phyloP scores from a whole-genome alignment of 148 eudicot species.

The Rhododendron kiyosumense region DNA sequence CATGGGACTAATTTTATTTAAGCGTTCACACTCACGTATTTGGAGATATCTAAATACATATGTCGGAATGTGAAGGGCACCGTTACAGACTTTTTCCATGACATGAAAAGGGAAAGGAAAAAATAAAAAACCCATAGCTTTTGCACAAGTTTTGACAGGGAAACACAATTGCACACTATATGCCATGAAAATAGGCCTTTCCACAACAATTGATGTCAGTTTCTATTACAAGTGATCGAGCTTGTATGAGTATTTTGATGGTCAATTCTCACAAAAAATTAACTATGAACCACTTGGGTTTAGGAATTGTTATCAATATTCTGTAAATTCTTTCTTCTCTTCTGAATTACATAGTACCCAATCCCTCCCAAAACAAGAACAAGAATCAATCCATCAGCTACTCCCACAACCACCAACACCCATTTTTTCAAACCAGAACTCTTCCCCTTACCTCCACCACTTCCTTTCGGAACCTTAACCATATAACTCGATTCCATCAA shows the following conservation, averaged over 20 bases:
- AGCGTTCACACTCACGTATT: background rate
- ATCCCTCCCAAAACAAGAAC: conserved; percentile 53
- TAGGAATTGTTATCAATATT: background rate
- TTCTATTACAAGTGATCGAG: background rate
- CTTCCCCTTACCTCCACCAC: conserved; percentile 22
- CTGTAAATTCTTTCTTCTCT: conserved; percentile 38
- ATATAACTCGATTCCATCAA: conserved; percentile 39
- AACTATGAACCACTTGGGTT: background rate
- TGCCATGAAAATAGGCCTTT: background rate
- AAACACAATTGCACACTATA: background rate
- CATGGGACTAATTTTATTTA: too few species aligned
- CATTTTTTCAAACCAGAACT: conserved; percentile 57
- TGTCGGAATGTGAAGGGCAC: background rate
- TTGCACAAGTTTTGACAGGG: background rate
- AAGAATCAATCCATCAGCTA: conserved; percentile 62
- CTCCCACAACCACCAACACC: conserved; percentile 57
- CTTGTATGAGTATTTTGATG: background rate
- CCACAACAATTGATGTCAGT: background rate
- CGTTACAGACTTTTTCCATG: background rate
- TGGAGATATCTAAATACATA: background rate
- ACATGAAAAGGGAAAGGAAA: background rate
- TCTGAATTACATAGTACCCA: conserved; percentile 57
- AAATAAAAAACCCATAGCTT: background rate
- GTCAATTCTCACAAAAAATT: background rate
- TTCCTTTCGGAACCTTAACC: conserved; percentile 66